phyloP scores from a whole-genome alignment of 2,329 filamentous ascomycete genomes.

The Hypoxylon sp. region DNA sequence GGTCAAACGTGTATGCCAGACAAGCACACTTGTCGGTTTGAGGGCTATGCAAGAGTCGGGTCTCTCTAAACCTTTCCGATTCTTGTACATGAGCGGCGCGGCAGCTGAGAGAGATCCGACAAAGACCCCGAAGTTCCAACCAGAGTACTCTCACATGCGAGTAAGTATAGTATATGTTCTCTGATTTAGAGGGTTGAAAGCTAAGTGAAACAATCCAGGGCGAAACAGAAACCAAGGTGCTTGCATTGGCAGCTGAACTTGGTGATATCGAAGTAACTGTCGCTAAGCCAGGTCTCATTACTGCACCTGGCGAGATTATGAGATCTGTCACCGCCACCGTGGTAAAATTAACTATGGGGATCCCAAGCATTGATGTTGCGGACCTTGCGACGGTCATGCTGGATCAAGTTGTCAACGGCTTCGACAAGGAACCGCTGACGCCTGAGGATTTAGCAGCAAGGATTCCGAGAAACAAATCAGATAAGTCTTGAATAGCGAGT shows the following conservation, averaged over 20 bases:
- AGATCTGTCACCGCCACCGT: constrained; percentile 45
- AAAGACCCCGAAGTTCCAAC: constrained; percentile 58
- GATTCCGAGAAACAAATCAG: constrained; percentile 22
- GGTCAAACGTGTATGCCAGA: constrained; percentile 48
- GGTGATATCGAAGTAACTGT: constrained; percentile 58
- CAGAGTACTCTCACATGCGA: constrained; percentile 63
- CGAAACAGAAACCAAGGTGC: constrained; percentile 61
- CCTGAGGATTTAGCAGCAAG: constrained; percentile 59
- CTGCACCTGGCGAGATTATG: constrained; percentile 47
- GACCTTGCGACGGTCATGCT: constrained; percentile 62
- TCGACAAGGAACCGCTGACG: constrained; percentile 62
- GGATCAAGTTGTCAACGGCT: constrained; percentile 61
- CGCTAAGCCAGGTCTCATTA: constrained; percentile 62
- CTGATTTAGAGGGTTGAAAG: background rate
- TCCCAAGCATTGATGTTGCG: constrained; percentile 56
- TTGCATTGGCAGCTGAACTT: constrained; percentile 60
- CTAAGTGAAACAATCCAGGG: constrained; percentile 56
- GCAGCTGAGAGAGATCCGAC: constrained; percentile 61
- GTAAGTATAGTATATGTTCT: constrained; percentile 53
- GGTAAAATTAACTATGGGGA: constrained; percentile 45
- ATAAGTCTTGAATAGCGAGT: background rate
- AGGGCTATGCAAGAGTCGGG: constrained; percentile 51
- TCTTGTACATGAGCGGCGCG: constrained; percentile 62
- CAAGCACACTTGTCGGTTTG: constrained; percentile 48
- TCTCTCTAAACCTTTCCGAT: constrained; percentile 52